A percentile compares a stretch with the other conserved stretches of the same genome.
Conservation (phyloP, 1,284 basidiomycete species). For the Ganoderma leucocontextum region DNA sequence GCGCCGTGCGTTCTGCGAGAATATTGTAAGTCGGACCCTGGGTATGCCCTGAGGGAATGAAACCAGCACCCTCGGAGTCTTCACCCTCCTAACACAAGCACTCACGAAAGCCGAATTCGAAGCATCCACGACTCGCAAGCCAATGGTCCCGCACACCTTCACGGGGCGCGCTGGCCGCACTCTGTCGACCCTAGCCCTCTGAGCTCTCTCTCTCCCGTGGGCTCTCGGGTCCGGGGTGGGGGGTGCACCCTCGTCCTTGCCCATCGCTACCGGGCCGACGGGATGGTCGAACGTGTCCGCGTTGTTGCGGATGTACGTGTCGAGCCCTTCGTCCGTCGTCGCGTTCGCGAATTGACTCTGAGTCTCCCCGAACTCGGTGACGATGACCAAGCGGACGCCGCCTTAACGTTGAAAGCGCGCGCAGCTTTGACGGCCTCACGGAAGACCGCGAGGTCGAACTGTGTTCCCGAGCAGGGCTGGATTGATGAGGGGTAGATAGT, state of each 20-base stretch:
- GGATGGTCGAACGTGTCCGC: constrained; percentile 20
- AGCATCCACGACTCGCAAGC: constrained; percentile 34
- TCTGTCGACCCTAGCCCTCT: no score
- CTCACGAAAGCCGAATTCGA: constrained; percentile 34
- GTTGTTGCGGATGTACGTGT: constrained; percentile 19
- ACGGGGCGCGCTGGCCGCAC: no score
- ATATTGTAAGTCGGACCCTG: constrained; percentile 25
- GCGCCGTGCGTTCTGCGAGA: constrained; percentile 23
- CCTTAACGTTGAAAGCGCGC: constrained; percentile 29
- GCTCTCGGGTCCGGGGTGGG: constrained; percentile 37
- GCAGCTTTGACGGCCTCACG: constrained; percentile 26
- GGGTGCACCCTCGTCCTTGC: constrained; percentile 25
- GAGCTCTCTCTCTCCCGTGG: no score
- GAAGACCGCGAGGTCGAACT: constrained; percentile 33
- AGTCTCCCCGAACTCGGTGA: constrained; percentile 14
- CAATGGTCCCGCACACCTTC: constrained; percentile 40
- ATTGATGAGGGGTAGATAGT: constrained; percentile 31
- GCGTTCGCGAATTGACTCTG: constrained; percentile 13
- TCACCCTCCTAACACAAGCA: background rate
- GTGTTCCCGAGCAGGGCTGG: constrained; percentile 24
- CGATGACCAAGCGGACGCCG: constrained; percentile 30
- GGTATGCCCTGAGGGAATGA: constrained; percentile 21
- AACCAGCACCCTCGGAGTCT: background rate
- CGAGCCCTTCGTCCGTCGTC: constrained; percentile 23
- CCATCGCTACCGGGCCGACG: constrained; percentile 27